Conservation (phyloP, 208 protist genomes). For the Wallacemonas collosoma region DNA sequence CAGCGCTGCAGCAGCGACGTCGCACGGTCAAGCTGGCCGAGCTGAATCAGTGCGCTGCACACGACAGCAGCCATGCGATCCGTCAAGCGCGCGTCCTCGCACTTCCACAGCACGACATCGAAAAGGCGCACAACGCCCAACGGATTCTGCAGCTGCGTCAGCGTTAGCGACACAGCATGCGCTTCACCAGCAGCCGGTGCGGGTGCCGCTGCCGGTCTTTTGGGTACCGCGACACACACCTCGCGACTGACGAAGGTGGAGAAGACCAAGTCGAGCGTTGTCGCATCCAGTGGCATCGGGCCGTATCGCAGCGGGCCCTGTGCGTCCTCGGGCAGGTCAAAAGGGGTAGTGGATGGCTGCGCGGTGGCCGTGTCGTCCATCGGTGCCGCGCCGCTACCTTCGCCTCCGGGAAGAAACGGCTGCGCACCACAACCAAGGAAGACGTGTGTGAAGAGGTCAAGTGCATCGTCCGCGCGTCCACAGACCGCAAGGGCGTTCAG, state of each 20-base stretch:
- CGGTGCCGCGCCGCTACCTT: no score
- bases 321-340: constrained; percentile 6
- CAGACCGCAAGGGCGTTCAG: constrained; percentile 52
- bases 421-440: constrained; percentile 34
- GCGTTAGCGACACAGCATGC: neutral
- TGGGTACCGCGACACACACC: neutral
- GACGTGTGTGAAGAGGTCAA: constrained; percentile 40
- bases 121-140: constrained; percentile 50
- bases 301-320: neutral
- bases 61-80: constrained; percentile 62
- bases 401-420: constrained; percentile 11
- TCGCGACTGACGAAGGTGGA: constrained; percentile 34
- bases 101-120: constrained; percentile 50
- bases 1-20: constrained; percentile 61
- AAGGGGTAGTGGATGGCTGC: neutral
- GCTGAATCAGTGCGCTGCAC: constrained; percentile 62
- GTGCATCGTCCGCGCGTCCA: constrained; percentile 34
- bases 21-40: constrained; percentile 52
- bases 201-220: neutral
- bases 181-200: neutral
- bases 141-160: constrained; percentile 32
- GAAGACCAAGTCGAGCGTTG: constrained; percentile 70
- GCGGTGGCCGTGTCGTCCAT: neutral
- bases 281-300: constrained; percentile 32
- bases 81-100: constrained; percentile 77